Percentiles rank a stretch among this genome's conserved stretches.
Evolutionary conservation across 768 basidiomycete species (phyloP).

Genomic region (Boletus tomentosulus): DNA sequence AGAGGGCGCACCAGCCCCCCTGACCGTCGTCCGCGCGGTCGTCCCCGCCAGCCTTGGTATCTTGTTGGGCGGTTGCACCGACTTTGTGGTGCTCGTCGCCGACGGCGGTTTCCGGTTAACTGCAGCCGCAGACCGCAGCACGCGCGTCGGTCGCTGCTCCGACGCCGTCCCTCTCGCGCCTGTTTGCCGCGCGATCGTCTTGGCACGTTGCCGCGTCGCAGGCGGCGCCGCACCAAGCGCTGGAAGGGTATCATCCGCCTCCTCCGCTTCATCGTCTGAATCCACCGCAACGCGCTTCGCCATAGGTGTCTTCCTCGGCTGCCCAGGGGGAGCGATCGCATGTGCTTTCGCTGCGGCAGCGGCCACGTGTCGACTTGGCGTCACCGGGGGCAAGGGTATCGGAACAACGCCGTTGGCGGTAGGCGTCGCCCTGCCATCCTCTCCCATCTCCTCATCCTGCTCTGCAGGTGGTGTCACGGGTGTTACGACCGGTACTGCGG

Average conservation of each 20-base stretch:
- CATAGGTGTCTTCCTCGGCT: slow-evolving; percentile 84
- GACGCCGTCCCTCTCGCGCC: slow-evolving; percentile 55
- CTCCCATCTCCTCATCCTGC: slow-evolving; percentile 56
- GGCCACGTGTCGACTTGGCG: slow-evolving; percentile 73
- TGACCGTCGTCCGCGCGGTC: slow-evolving; percentile 44
- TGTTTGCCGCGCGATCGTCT: slow-evolving; percentile 37
- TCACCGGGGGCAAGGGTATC: slow-evolving; percentile 62
- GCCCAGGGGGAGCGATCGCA: slow-evolving; percentile 72
- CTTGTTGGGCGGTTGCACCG: slow-evolving; percentile 56
- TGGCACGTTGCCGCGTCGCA: slow-evolving; percentile 29
- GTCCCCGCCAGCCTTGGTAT: slow-evolving; percentile 62
- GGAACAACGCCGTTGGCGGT: slow-evolving; percentile 17
- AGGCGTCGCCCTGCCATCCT: slow-evolving; percentile 38
- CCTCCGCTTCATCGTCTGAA: slow-evolving; percentile 61
- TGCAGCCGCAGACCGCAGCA: slow-evolving; percentile 65
- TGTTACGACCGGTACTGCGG: slow-evolving; percentile 50
- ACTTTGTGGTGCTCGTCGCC: slow-evolving; percentile 34
- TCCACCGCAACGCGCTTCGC: slow-evolving; percentile 67
- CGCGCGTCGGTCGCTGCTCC: slow-evolving; percentile 69
- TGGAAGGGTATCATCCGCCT: slow-evolving; percentile 60
- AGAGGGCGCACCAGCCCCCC: slow-evolving; percentile 28
- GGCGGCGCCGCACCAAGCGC: slow-evolving; percentile 52
- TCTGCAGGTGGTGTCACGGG: slow-evolving; percentile 83
- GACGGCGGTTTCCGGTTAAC: slow-evolving; percentile 51
- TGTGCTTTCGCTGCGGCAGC: slow-evolving; percentile 66